Evolutionary conservation across 2,329 filamentous ascomycete species (phyloP).

Genomic region (Thielaviopsis musarum): DNA sequence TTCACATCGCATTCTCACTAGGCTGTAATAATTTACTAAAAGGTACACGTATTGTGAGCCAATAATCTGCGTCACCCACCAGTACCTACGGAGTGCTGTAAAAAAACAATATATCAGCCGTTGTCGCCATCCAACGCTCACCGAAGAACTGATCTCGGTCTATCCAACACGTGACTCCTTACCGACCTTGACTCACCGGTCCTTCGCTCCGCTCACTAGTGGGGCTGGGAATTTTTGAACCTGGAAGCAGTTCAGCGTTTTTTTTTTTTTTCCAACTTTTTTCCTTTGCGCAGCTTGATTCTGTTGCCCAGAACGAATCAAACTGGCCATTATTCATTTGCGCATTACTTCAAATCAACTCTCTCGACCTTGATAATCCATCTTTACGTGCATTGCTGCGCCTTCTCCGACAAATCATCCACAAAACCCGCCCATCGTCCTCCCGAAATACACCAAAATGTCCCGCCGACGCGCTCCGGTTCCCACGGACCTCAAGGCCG

Average conservation of each 20-base stretch:
- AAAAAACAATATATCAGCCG: too few relatives aligned
- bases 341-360: background rate
- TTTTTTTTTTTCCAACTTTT: background rate
- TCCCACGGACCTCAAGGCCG: conserved; percentile 4
- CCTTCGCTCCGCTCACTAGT: background rate
- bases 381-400: background rate
- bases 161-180: background rate
- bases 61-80: too few relatives aligned
- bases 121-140: too few relatives aligned
- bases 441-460: background rate
- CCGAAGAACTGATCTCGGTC: too few relatives aligned
- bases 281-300: background rate
- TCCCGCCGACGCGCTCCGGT: conserved; percentile 7
- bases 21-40: too few relatives aligned
- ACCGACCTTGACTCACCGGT: background rate
- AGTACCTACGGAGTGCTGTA: too few relatives aligned
- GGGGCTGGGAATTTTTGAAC: conserved; percentile 6
- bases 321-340: background rate
- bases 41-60: too few relatives aligned
- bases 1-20: too few relatives aligned
- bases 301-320: background rate
- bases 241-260: background rate
- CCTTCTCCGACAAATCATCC: background rate
- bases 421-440: background rate
- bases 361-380: background rate